Evolutionary conservation across 2,329 filamentous ascomycete genomes (phyloP).

Genomic region (Ophiocordyceps polyrhachis-furcata): DNA sequence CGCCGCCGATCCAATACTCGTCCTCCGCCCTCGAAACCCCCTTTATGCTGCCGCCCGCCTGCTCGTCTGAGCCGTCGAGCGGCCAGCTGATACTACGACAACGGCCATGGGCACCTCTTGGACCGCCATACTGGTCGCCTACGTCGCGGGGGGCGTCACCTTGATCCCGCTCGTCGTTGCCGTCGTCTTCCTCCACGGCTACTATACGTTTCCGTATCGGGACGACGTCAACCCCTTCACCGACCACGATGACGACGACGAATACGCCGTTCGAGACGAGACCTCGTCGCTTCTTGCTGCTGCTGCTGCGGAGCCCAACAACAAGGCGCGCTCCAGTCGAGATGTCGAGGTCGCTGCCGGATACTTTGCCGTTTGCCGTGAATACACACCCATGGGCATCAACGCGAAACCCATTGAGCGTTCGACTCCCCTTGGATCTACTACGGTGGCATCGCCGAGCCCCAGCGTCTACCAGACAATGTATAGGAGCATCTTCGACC

Average conservation of each 20-base stretch:
- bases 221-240: conserved; percentile 15
- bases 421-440: conserved; percentile 57
- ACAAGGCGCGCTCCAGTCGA: conserved; percentile 23
- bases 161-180: conserved; percentile 58
- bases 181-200: conserved; percentile 44
- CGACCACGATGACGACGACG: conserved; percentile 10
- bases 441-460: conserved; percentile 58
- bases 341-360: conserved; percentile 69
- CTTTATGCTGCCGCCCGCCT: conserved; percentile 1
- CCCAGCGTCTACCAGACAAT: conserved; percentile 96
- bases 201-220: conserved; percentile 45
- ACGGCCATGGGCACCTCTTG: conserved; percentile 27
- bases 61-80: background rate
- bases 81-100: background rate
- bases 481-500: conserved; percentile 90
- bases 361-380: conserved; percentile 87
- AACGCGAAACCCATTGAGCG: conserved; percentile 86
- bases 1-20: background rate
- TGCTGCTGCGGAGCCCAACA: conserved; percentile 40
- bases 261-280: conserved; percentile 45
- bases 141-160: conserved; percentile 73
- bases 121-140: conserved; percentile 48
- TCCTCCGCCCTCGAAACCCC: conserved; percentile 1
- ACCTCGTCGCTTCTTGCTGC: conserved; percentile 41
- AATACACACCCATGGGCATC: conserved; percentile 80